phyloP scores from a whole-genome alignment of 139 green algal genomes.

The Gonium pectorale region DNA sequence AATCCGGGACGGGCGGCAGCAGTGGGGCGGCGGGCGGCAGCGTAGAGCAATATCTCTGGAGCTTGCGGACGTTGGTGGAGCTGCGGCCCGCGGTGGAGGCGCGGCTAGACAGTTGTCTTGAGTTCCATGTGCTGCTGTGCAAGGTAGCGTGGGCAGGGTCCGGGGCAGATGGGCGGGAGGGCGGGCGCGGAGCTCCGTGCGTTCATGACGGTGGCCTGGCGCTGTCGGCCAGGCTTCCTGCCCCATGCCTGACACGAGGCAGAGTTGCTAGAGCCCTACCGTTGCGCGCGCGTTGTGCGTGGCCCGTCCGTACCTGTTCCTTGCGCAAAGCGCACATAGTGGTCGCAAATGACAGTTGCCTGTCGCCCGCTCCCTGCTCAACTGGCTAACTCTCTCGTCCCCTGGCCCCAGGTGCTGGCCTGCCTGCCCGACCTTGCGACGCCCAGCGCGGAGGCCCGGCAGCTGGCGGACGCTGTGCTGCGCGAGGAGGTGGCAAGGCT shows the following conservation, averaged over 20 bases:
- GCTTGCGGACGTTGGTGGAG: slow-evolving; percentile 42
- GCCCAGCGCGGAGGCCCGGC: slow-evolving; percentile 9
- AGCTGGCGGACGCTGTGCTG: slow-evolving; percentile 46
- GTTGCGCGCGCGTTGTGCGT: too few species aligned
- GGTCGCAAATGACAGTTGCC: too few species aligned
- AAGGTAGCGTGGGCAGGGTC: background rate
- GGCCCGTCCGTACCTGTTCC: too few species aligned
- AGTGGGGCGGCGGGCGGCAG: too few species aligned
- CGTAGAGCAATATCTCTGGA: too few species aligned
- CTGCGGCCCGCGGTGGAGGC: slow-evolving; percentile 9
- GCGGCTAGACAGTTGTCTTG: slow-evolving; percentile 15
- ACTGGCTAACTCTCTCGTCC: too few species aligned
- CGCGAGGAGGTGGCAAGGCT: slow-evolving; percentile 55
- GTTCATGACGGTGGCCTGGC: background rate
- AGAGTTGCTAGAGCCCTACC: too few species aligned
- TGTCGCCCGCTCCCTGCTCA: too few species aligned
- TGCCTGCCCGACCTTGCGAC: slow-evolving; percentile 8
- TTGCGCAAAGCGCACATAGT: too few species aligned
- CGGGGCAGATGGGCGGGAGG: slow-evolving; percentile 19
- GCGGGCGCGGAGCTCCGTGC: slow-evolving; percentile 26
- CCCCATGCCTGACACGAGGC: too few species aligned
- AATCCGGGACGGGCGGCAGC: too few species aligned
- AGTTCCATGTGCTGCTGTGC: slow-evolving; percentile 48
- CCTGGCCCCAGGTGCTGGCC: background rate
- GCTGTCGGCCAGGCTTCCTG: too few species aligned